phyloP scores from a whole-genome alignment of 139 green algal species.

The Haematococcus sp. region DNA sequence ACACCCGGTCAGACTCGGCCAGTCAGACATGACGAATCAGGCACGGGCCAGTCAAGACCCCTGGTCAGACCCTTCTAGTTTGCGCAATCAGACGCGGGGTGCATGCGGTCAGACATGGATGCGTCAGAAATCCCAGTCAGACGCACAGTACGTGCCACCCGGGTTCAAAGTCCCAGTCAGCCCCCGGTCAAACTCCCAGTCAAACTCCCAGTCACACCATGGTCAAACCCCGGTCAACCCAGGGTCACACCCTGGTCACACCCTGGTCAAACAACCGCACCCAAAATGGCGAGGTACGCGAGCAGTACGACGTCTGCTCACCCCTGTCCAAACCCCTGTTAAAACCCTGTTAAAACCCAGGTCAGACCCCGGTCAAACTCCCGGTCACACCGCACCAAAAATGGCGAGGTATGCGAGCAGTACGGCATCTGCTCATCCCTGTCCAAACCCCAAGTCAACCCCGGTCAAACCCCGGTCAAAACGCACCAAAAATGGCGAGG shows the following conservation, averaged over 20 bases:
- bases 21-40: too few species aligned
- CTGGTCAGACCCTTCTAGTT: too few species aligned
- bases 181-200: not conserved
- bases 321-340: too few species aligned
- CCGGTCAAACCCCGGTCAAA: not conserved
- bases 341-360: constrained; percentile 26
- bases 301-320: constrained; percentile 38
- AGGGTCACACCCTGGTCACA: too few species aligned
- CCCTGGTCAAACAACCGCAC: not conserved
- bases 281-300: constrained; percentile 76
- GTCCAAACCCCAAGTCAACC: constrained; percentile 41
- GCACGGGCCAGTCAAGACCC: too few species aligned
- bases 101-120: too few species aligned
- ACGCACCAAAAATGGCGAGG: constrained; percentile 59
- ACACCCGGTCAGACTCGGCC: too few species aligned
- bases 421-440: constrained; percentile 26
- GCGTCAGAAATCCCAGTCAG: too few species aligned
- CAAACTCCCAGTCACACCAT: too few species aligned
- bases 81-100: too few species aligned
- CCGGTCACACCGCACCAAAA: constrained; percentile 30
- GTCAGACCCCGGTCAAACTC: not conserved
- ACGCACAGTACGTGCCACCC: too few species aligned
- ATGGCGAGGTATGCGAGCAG: constrained; percentile 72
- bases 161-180: too few species aligned
- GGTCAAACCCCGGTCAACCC: constrained; percentile 42